Conservation (phyloP, 2,329 filamentous ascomycete genomes). For the Neofusicoccum kwambonambiense region DNA sequence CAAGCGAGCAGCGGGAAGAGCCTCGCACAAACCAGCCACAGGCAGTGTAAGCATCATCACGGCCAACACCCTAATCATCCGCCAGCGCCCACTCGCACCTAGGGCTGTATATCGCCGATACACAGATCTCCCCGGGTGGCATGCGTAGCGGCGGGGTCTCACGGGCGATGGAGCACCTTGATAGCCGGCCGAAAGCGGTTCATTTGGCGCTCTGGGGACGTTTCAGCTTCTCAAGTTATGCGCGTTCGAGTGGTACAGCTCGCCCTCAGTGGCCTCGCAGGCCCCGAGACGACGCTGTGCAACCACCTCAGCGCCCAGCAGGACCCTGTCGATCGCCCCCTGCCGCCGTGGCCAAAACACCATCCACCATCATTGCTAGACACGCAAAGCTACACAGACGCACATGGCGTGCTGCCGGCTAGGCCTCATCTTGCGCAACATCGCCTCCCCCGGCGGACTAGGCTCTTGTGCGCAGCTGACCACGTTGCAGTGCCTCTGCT, state of each 20-base stretch:
- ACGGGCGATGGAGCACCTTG: neutral
- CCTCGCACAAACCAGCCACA: neutral
- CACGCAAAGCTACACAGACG: neutral
- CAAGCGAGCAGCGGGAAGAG: neutral
- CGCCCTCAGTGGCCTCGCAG: neutral
- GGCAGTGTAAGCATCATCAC: constrained; percentile 6
- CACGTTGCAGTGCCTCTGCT: constrained; percentile 18
- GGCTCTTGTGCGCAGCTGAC: constrained; percentile 19
- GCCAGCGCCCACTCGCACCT: neutral
- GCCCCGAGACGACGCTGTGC: neutral
- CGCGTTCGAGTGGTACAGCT: neutral
- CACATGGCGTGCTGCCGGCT: neutral
- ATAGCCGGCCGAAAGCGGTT: neutral
- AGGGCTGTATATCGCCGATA: neutral
- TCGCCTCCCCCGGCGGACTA: neutral
- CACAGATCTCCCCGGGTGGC: neutral
- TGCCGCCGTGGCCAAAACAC: neutral
- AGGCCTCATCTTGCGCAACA: constrained; percentile 14
- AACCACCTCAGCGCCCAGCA: neutral
- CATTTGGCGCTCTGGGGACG: constrained; percentile 11
- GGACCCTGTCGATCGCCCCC: constrained; percentile 13
- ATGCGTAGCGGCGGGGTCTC: neutral
- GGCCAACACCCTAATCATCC: neutral
- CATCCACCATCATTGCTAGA: neutral
- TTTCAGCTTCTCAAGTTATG: neutral